A percentile compares a stretch with the other conserved stretches of the same genome.
Evolutionary conservation across 202 grass and related monocot species (phyloP).

Genomic region (Setaria viridis): DNA sequence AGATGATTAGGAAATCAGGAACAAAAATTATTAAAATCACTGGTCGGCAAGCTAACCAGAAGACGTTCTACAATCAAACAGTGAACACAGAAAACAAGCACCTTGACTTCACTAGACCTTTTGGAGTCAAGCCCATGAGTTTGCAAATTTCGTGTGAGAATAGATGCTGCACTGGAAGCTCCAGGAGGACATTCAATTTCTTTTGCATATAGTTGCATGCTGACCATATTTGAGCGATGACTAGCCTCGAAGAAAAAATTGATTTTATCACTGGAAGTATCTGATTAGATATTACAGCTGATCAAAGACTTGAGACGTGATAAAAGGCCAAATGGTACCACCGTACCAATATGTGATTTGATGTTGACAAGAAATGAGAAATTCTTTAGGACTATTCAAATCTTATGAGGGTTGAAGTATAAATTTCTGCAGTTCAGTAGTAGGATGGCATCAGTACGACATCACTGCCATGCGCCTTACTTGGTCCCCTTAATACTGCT

Average conservation of each 20-base stretch:
- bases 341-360: conserved; percentile 2
- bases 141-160: conserved; percentile 81
- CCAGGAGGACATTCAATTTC: conserved; percentile 84
- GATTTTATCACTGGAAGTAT: conserved; percentile 66
- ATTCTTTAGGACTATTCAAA: conserved; percentile 12
- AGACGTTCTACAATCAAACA: conserved; percentile 38
- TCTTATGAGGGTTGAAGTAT: conserved; percentile 7
- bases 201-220: conserved; percentile 91
- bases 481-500: conserved; percentile 31
- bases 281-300: conserved; percentile 66
- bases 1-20: conserved; percentile 42
- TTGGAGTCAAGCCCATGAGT: conserved; percentile 61
- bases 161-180: conserved; percentile 78
- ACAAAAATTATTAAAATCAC: conserved; percentile 18
- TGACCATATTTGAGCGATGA: conserved; percentile 84
- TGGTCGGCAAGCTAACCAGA: conserved; percentile 29
- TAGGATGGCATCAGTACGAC: conserved; percentile 22
- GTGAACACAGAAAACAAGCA: conserved; percentile 48
- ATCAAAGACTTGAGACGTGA: conserved; percentile 49
- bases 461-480: conserved; percentile 17
- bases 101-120: conserved; percentile 80
- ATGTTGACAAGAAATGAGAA: conserved; percentile 3
- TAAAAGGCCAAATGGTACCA: conserved; percentile 19
- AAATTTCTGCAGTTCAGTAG: conserved; percentile 31
- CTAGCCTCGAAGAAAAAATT: conserved; percentile 87